Evolutionary conservation across 2,329 filamentous ascomycete genomes (phyloP).

Genomic region (Fusarium liriodendri): DNA sequence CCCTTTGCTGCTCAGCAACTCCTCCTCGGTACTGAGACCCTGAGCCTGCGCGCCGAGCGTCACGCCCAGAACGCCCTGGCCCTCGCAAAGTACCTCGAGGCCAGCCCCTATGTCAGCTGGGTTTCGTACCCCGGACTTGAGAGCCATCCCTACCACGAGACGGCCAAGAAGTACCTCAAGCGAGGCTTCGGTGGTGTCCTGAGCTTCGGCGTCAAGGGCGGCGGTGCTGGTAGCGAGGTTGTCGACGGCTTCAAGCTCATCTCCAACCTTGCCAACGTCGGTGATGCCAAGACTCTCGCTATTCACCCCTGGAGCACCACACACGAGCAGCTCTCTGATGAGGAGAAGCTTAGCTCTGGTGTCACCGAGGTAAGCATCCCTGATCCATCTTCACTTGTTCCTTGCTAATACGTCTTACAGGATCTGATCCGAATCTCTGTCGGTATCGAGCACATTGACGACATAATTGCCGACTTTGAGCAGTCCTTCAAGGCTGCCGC

Average conservation of each 20-base stretch:
- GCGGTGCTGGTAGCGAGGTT: slow-evolving; percentile 83
- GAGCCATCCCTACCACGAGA: slow-evolving; percentile 81
- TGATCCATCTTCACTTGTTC: not conserved
- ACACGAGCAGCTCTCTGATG: slow-evolving; percentile 87
- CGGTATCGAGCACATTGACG: slow-evolving; percentile 95
- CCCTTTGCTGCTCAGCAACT: slow-evolving; percentile 95
- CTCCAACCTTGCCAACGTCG: slow-evolving; percentile 95
- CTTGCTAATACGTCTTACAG: slow-evolving; percentile 49
- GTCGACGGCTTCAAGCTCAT: slow-evolving; percentile 96
- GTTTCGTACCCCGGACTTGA: slow-evolving; percentile 92
- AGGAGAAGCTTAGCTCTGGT: slow-evolving; percentile 84
- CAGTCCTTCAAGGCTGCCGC: slow-evolving; percentile 80
- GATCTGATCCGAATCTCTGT: slow-evolving; percentile 96
- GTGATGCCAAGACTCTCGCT: slow-evolving; percentile 93
- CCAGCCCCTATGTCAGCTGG: slow-evolving; percentile 87
- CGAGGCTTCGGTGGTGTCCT: slow-evolving; percentile 90
- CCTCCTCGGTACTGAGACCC: slow-evolving; percentile 87
- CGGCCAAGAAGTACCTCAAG: slow-evolving; percentile 88
- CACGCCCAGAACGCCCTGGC: slow-evolving; percentile 86
- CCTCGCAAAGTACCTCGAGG: slow-evolving; percentile 85
- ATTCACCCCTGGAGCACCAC: slow-evolving; percentile 97
- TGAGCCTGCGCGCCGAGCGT: slow-evolving; percentile 86
- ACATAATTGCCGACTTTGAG: slow-evolving; percentile 95
- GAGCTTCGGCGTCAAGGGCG: slow-evolving; percentile 93
- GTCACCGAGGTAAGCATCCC: slow-evolving; percentile 74